Evolutionary conservation across 768 basidiomycete genomes (phyloP), one percentile per base, ranked within the genome.

Genomic region (Fomitopsis serialis): DNA sequence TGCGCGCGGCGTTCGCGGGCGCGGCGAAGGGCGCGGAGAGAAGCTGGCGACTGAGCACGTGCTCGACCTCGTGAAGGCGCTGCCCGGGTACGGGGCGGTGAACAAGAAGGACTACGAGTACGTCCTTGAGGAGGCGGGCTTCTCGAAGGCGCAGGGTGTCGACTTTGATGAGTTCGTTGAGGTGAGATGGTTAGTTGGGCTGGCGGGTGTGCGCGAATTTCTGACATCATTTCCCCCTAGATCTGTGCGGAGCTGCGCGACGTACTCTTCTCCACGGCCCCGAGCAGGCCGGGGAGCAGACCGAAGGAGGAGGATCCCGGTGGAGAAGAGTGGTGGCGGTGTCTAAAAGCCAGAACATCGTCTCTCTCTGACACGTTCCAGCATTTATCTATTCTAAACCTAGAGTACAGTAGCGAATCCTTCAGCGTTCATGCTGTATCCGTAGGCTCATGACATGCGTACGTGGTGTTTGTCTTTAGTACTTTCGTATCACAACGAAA

Each of bases 121-220:
- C 64, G 89, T 92, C 1, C 75, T 95, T 48, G 77, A 78, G 52
- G 84, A 88, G 65, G 84, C 87, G 55, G 93, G 89, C 3, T 81
- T 89, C 66, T 70, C 73, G 46, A 68, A 69, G 21, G 73, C 76
- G 60, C 68, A 69, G 25, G 77, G 78, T 24, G 70, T 97, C 45
- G 82, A 85, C 56, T 83, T 92, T 61, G 89, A 95, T 58, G 89
- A 91, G 64, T 95, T 95, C 67, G 74, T 94, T 46, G 92, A 95
- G 81, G 90, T 90, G 58, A 13, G 83, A 70, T 23, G 34, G 13
- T n/a, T 15, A 17, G 29, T 49, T 52, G 23, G n/a, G n/a, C n/a
- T n/a, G n/a, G n/a, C n/a, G n/a, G n/a, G n/a, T n/a, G n/a, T n/a
- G n/a, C n/a, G n/a, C n/a, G n/a, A n/a, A n/a, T n/a, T n/a, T n/a